Evolutionary conservation across 441 rosid genomes (phyloP).

Genomic region (Pelargonium fulgidum): DNA sequence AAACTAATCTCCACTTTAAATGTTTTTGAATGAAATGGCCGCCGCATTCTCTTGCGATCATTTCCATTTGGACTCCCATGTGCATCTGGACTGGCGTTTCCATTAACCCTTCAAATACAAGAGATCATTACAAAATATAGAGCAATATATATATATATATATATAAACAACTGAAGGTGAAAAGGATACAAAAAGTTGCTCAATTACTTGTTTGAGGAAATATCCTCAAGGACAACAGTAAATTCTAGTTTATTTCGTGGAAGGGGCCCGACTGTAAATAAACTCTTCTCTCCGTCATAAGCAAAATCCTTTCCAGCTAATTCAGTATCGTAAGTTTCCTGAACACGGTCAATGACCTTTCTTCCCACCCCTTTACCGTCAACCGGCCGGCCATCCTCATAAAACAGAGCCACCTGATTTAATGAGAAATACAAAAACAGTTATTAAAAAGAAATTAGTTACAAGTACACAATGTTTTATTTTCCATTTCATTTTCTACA

Average conservation of each 20-base stretch:
- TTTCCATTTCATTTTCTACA: neutral
- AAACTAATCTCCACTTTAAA: conserved; percentile 46
- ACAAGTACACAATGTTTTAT: neutral
- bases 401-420: conserved; percentile 40
- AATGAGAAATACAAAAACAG: neutral
- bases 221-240: conserved; percentile 47
- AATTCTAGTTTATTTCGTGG: conserved; percentile 51
- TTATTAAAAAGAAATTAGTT: too few species aligned
- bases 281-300: conserved; percentile 56
- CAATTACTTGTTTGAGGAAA: conserved; percentile 33
- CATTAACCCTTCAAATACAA: conserved; percentile 31
- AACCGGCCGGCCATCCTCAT: conserved; percentile 56
- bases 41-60: conserved; percentile 44
- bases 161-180: neutral
- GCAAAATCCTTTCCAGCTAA: conserved; percentile 49
- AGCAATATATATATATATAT: neutral
- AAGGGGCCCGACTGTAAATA: conserved; percentile 50
- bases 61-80: conserved; percentile 37
- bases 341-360: conserved; percentile 45
- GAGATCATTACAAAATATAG: neutral
- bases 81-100: conserved; percentile 39
- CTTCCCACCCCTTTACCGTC: conserved; percentile 51
- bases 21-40: conserved; percentile 39
- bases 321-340: conserved; percentile 43
- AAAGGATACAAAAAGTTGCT: neutral